Evolutionary conservation across 2,329 filamentous ascomycete species (phyloP).

Genomic region (Pseudogymnoascus sp.): DNA sequence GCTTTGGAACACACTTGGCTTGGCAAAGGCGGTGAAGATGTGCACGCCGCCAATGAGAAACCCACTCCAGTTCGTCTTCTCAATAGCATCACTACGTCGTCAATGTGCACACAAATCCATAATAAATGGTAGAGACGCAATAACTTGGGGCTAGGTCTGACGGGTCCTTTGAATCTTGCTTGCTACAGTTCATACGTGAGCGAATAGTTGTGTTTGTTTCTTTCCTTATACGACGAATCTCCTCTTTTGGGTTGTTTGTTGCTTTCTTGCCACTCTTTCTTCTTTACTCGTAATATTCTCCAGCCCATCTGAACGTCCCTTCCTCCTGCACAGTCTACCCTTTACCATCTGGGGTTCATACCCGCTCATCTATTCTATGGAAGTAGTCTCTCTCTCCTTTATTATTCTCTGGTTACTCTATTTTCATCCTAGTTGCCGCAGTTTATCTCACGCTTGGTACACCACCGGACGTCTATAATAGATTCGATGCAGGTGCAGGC

Average conservation of each 20-base stretch:
- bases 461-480: not conserved
- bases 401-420: not conserved
- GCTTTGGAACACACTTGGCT: not conserved
- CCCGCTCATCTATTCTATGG: not conserved
- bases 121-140: not conserved
- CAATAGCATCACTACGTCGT: not conserved
- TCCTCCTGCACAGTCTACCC: not conserved
- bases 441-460: not conserved
- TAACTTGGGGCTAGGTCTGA: not conserved
- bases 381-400: not conserved
- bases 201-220: not conserved
- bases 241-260: not conserved
- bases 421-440: not conserved
- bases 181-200: not conserved
- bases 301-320: not conserved
- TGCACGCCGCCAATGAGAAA: not conserved
- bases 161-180: not conserved
- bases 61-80: not conserved
- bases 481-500: not conserved
- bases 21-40: conserved; percentile 2
- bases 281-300: not conserved
- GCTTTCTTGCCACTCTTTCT: not conserved
- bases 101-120: not conserved
- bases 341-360: not conserved
- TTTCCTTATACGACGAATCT: not conserved